These are phyloP conservation scores for Ganoderma resinaceum DNA, from an alignment of 1,284 basidiomycete species.

Conservation along the genomic window DNA sequence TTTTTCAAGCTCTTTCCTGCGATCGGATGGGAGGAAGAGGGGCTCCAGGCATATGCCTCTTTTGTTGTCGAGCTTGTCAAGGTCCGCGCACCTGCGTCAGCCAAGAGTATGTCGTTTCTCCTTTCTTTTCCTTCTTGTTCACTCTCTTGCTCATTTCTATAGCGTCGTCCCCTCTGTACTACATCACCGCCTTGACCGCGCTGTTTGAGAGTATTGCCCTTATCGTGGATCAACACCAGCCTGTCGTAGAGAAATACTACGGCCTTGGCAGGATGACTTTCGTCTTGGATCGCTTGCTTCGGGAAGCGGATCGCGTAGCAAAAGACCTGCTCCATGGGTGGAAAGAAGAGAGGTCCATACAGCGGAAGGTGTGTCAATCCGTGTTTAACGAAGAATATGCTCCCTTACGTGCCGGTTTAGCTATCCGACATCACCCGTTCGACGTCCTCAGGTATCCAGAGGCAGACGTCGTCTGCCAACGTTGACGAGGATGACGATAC, in stretches of 20 bases:
- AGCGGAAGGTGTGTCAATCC: conserved; percentile 63
- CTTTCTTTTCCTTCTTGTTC: conserved; percentile 4
- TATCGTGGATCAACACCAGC: conserved; percentile 97
- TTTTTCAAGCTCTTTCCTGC: conserved; percentile 98
- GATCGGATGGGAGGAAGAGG: conserved; percentile 91
- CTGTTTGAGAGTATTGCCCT: conserved; percentile 96
- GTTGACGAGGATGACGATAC: conserved; percentile 68
- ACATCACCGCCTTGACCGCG: conserved; percentile 85
- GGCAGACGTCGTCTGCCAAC: conserved; percentile 37
- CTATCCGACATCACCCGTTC: conserved; percentile 38
- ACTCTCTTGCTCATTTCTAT: conserved; percentile 13
- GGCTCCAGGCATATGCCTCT: conserved; percentile 91
- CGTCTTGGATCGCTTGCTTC: conserved; percentile 81
- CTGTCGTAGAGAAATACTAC: conserved; percentile 98
- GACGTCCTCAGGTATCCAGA: conserved; percentile 47
- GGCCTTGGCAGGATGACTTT: conserved; percentile 85
- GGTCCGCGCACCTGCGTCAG: conserved; percentile 74
- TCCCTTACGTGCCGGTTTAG: conserved; percentile 27
- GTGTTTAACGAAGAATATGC: not conserved
- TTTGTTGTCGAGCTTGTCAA: conserved; percentile 94
- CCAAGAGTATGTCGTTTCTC: conserved; percentile 68
- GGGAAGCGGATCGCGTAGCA: conserved; percentile 89
- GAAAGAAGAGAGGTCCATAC: conserved; percentile 86
- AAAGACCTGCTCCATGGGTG: conserved; percentile 82
- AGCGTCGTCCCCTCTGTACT: conserved; percentile 92